Conservation (phyloP, 345 rosid species). For the Citropsis articulata region DNA sequence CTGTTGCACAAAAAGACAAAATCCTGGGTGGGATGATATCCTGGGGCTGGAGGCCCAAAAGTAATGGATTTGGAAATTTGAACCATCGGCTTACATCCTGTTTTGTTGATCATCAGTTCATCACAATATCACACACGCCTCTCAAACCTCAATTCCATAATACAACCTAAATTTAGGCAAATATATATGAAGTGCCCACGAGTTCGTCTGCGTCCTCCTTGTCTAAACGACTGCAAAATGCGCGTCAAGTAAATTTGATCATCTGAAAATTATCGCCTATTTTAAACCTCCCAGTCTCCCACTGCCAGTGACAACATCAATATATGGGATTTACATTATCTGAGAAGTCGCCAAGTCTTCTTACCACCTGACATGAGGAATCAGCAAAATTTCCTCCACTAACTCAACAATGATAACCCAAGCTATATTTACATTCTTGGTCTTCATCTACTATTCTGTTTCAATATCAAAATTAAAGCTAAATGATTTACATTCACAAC, state of each 20-base stretch:
- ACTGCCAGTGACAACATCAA: background rate
- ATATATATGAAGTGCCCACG: too few species aligned
- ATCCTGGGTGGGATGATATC: too few species aligned
- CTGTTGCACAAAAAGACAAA: too few species aligned
- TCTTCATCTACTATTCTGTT: background rate
- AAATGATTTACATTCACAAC: constrained; percentile 17
- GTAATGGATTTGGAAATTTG: too few species aligned
- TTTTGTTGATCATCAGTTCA: too few species aligned
- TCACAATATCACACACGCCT: too few species aligned
- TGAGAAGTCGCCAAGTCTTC: background rate
- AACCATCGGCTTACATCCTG: too few species aligned
- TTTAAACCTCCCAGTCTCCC: background rate
- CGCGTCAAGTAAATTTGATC: background rate
- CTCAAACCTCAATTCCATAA: too few species aligned
- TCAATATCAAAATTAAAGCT: background rate
- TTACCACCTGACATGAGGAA: background rate
- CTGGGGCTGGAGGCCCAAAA: too few species aligned
- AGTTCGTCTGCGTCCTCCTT: background rate
- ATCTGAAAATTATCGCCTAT: background rate
- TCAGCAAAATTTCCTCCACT: background rate
- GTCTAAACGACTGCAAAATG: background rate
- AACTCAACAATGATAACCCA: constrained; percentile 1
- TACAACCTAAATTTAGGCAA: too few species aligned
- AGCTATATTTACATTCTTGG: constrained; percentile 16
- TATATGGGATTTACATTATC: background rate